phyloP scores from a whole-genome alignment of 2,329 filamentous ascomycete genomes.

The Cordyceps tenuipes region DNA sequence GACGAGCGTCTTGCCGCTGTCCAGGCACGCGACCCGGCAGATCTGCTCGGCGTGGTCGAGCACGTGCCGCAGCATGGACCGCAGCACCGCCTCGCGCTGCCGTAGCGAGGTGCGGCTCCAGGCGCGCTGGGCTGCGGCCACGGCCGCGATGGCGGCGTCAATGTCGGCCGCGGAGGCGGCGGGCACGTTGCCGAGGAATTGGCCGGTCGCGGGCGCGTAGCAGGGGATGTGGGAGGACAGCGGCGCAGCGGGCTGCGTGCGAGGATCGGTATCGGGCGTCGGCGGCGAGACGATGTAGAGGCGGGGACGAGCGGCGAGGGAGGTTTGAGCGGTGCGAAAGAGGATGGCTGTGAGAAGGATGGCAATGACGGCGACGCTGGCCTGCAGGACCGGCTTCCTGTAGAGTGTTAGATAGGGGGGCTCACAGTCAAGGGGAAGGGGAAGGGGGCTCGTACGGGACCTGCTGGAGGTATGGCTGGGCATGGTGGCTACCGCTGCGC shows the following conservation, averaged over 20 bases:
- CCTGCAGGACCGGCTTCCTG: conserved; percentile 23
- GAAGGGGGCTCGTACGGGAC: neutral
- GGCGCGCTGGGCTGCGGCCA: conserved; percentile 62
- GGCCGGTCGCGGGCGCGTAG: conserved; percentile 83
- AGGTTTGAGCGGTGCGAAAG: conserved; percentile 20
- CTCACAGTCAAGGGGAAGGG: neutral
- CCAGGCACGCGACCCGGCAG: conserved; percentile 74
- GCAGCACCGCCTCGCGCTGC: conserved; percentile 69
- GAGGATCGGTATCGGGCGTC: conserved; percentile 46
- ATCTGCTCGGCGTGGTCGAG: conserved; percentile 86
- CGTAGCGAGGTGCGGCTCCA: conserved; percentile 75
- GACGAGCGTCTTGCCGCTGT: conserved; percentile 93
- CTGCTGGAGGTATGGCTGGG: conserved; percentile 8
- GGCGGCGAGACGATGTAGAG: conserved; percentile 56
- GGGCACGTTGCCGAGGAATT: conserved; percentile 69
- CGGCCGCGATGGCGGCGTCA: conserved; percentile 67
- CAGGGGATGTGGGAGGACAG: conserved; percentile 67
- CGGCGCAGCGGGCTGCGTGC: conserved; percentile 49
- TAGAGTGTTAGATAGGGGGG: neutral
- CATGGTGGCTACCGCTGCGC: neutral
- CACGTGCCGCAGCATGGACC: conserved; percentile 71
- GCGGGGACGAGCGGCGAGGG: conserved; percentile 35
- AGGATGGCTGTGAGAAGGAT: conserved; percentile 24
- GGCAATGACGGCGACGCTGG: conserved; percentile 21
- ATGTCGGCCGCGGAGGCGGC: conserved; percentile 70